Evolutionary conservation across 163 green algal species (phyloP).

Genomic region (Volvox carteri): DNA sequence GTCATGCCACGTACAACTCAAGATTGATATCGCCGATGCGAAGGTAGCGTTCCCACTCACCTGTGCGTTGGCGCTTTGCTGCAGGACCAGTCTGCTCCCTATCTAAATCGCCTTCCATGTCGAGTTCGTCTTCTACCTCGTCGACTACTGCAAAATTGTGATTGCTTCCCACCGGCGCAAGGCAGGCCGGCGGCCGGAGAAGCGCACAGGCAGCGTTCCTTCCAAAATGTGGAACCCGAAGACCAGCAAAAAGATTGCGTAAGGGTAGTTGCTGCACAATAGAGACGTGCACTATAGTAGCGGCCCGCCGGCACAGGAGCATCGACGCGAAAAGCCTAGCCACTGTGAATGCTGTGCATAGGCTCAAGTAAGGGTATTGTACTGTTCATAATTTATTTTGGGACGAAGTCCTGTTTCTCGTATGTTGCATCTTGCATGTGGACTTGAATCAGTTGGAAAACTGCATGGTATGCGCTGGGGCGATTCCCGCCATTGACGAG

Average conservation of each 20-base stretch:
- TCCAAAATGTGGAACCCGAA: background rate
- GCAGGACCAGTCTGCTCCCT: background rate
- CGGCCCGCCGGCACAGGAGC: conserved; percentile 11
- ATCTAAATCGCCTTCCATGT: background rate
- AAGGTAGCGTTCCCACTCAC: background rate
- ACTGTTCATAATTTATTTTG: too few relatives aligned
- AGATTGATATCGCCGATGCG: too few relatives aligned
- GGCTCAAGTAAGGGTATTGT: too few relatives aligned
- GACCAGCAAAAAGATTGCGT: background rate
- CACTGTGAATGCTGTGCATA: background rate
- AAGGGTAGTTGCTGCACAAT: background rate
- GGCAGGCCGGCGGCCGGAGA: conserved; percentile 9
- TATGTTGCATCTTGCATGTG: too few relatives aligned
- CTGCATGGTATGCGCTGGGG: too few relatives aligned
- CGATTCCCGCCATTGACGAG: too few relatives aligned
- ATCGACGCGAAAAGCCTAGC: conserved; percentile 3
- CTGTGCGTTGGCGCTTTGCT: conserved; percentile 30
- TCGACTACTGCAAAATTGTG: background rate
- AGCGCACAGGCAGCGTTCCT: too few relatives aligned
- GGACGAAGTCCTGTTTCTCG: too few relatives aligned
- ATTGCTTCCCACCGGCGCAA: background rate
- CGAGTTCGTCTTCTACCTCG: background rate
- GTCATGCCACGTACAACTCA: too few relatives aligned
- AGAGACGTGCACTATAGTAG: background rate
- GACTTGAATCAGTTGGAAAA: too few relatives aligned